Conservation (phyloP, 2,329 filamentous ascomycete genomes). For the Colletotrichum karsti region DNA sequence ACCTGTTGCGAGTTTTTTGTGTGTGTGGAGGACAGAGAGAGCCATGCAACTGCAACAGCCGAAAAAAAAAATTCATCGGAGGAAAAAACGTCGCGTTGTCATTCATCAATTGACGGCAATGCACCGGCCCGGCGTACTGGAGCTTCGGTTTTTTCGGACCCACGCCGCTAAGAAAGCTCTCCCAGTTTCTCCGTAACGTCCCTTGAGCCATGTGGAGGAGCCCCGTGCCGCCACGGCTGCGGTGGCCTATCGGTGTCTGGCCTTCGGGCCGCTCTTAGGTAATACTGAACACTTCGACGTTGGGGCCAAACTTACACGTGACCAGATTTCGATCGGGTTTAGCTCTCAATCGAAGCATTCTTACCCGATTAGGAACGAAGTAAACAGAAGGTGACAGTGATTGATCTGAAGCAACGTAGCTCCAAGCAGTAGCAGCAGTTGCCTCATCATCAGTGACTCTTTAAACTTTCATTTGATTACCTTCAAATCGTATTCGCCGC, state of each 20-base stretch:
- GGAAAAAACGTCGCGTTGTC: conserved; percentile 22
- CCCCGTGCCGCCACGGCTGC: neutral
- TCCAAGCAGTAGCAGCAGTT: no score
- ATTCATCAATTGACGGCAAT: conserved; percentile 29
- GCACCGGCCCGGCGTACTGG: conserved; percentile 25
- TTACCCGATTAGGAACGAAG: conserved; percentile 9
- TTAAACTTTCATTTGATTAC: no score
- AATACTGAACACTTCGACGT: neutral
- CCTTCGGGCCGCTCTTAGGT: neutral
- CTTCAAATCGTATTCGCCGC: no score
- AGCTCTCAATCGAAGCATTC: neutral
- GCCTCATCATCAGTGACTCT: no score
- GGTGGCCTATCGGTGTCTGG: neutral
- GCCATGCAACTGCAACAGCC: neutral
- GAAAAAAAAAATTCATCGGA: conserved; percentile 15
- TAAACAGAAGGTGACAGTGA: neutral
- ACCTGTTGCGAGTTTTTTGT: neutral
- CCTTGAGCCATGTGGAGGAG: neutral
- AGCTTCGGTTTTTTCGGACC: conserved; percentile 21
- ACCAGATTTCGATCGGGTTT: neutral
- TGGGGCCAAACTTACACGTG: neutral
- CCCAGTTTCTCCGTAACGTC: neutral
- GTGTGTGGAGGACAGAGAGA: conserved; percentile 3
- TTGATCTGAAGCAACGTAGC: no score
- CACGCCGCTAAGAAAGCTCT: conserved; percentile 14